Percentiles rank a stretch among this genome's conserved stretches.
phyloP scores from a whole-genome alignment of 345 rosid species.

The Toxicodendron radicans region DNA sequence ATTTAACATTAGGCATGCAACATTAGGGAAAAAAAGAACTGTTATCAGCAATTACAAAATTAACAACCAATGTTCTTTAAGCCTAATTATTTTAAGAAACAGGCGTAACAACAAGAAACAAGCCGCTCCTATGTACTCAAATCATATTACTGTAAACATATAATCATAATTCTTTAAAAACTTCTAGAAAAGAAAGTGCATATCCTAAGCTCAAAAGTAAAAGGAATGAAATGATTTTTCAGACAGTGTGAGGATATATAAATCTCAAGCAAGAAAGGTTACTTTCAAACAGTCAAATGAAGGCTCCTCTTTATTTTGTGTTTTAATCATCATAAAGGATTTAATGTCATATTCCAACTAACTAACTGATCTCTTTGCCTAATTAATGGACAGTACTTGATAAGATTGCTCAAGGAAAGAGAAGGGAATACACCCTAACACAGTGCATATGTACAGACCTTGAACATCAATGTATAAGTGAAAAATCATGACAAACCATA shows the following conservation, averaged over 20 bases:
- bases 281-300: not conserved
- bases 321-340: not conserved
- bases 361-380: not conserved
- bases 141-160: not conserved
- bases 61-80: not conserved
- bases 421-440: not conserved
- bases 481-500: not conserved
- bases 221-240: not conserved
- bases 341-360: not conserved
- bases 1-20: not conserved
- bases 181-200: not conserved
- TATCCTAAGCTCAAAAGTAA: not conserved
- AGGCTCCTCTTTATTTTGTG: not conserved
- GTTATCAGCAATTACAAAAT: not conserved
- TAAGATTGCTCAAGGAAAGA: not conserved
- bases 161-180: not conserved
- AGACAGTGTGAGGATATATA: not conserved
- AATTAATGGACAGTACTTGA: not conserved
- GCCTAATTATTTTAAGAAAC: constrained; percentile 9
- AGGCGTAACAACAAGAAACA: not conserved
- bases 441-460: not conserved
- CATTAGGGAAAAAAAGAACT: not conserved
- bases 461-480: not conserved
- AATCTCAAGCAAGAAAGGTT: not conserved
- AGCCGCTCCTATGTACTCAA: not conserved